Conservation (phyloP, 768 basidiomycete genomes). For the Suillus subalutaceus region DNA sequence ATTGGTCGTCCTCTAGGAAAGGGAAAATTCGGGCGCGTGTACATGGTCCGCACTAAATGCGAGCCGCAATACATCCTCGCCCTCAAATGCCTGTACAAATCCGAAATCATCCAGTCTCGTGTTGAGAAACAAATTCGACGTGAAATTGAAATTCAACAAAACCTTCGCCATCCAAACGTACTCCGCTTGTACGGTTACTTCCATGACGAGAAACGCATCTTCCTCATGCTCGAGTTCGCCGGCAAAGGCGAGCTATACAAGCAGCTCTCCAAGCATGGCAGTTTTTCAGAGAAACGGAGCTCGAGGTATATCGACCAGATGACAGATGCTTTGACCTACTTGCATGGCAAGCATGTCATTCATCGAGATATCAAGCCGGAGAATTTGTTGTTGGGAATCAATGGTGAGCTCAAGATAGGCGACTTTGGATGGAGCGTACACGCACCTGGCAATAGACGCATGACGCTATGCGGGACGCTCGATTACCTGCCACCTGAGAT, state of each 20-base stretch:
- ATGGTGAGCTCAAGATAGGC: conserved; percentile 96
- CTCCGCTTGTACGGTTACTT: conserved; percentile 96
- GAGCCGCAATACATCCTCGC: conserved; percentile 93
- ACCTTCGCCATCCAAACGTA: conserved; percentile 93
- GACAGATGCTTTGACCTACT: conserved; percentile 92
- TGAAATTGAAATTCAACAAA: conserved; percentile 98
- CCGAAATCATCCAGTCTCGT: conserved; percentile 86
- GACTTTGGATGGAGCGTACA: conserved; percentile 99
- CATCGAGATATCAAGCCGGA: conserved; percentile 99
- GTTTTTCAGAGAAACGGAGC: conserved; percentile 87
- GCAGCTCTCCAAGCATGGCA: conserved; percentile 83
- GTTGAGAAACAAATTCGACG: conserved; percentile 97
- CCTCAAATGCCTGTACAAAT: conserved; percentile 96
- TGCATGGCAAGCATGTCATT: conserved; percentile 96
- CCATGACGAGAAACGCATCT: conserved; percentile 97
- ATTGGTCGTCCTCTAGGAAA: conserved; percentile 98
- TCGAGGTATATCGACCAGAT: conserved; percentile 95
- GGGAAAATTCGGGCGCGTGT: conserved; percentile 98
- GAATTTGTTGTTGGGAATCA: conserved; percentile 91
- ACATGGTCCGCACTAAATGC: conserved; percentile 93
- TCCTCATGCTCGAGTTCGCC: conserved; percentile 97
- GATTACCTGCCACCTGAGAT: conserved; percentile 99
- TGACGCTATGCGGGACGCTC: conserved; percentile 92
- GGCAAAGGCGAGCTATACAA: conserved; percentile 97
- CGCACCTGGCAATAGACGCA: conserved; percentile 86